Conservation (phyloP, 208 protist species). For the Trypanosoma grayi region DNA sequence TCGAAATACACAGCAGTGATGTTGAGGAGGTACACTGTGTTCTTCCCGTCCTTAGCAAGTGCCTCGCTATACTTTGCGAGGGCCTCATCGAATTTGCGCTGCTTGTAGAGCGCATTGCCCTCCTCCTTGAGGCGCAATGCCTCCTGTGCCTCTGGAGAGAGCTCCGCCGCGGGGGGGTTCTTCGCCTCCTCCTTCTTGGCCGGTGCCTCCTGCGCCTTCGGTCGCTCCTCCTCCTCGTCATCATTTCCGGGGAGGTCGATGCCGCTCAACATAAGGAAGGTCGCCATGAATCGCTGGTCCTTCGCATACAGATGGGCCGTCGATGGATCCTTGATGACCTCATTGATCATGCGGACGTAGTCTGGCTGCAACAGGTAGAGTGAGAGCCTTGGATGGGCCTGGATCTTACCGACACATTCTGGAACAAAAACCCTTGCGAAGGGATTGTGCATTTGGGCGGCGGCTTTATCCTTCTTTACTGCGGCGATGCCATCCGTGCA, state of each 20-base stretch:
- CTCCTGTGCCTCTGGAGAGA: slow-evolving; percentile 63
- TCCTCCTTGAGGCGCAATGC: slow-evolving; percentile 86
- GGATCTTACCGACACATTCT: slow-evolving; percentile 81
- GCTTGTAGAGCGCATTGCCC: slow-evolving; percentile 95
- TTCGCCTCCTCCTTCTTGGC: slow-evolving; percentile 33
- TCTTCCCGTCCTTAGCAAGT: slow-evolving; percentile 74
- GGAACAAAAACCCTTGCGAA: slow-evolving; percentile 82
- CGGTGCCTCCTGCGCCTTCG: slow-evolving; percentile 24
- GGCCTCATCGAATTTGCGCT: slow-evolving; percentile 93
- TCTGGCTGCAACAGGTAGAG: slow-evolving; percentile 87
- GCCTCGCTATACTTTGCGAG: slow-evolving; percentile 88
- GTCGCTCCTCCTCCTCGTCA: slow-evolving; percentile 50
- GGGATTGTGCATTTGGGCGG: slow-evolving; percentile 50
- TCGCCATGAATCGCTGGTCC: slow-evolving; percentile 86
- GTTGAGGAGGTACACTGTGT: slow-evolving; percentile 91
- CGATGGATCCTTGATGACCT: slow-evolving; percentile 76
- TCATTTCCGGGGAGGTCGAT: slow-evolving; percentile 72
- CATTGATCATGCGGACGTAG: slow-evolving; percentile 90
- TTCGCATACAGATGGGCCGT: slow-evolving; percentile 62
- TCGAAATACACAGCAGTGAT: slow-evolving; percentile 94
- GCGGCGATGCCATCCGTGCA: slow-evolving; percentile 69
- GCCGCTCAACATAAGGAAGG: slow-evolving; percentile 77
- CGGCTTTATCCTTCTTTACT: slow-evolving; percentile 51
- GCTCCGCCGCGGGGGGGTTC: slow-evolving; percentile 18
- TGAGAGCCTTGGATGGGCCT: slow-evolving; percentile 83